Evolutionary conservation across 495 filamentous ascomycete genomes (phyloP), one percentile per base, ranked within the genome.

Genomic region (Cercophora newfieldiana): DNA sequence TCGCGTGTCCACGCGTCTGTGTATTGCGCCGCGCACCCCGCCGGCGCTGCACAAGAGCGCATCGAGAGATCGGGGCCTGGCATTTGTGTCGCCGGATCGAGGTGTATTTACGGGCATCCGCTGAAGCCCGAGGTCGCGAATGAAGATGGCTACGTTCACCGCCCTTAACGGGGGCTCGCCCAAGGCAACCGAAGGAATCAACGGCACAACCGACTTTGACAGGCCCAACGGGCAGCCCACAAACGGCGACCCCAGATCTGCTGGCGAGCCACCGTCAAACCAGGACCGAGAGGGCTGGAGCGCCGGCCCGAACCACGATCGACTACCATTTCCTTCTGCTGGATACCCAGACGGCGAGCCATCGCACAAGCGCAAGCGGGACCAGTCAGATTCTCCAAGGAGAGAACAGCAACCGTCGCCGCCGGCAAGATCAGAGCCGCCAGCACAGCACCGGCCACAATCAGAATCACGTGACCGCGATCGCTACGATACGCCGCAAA

Each of bases 291-390:
- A 79, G 28, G 66, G 66, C 57, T 77, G 77, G 72, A 66, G 71
- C 44, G 68, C 62, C 47, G 67, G 65, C 30, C 61, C 77, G 1
- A 75, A 68, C 33, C 70, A 76, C 63, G 79, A 82, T 19, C 74
- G 78, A 56, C 63, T 73, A 16, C 76, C 74, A 30, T 77, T 76
- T 67, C 74, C 74, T 30, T n/a, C 79, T 16, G 53, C 74, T 19
- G n/a, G 63, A 48, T 79, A 81, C 67, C 56, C 76, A 4, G 78
- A 81, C 19, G 64, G 54, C 18, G 83, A 85, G 59, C 63, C 65
- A 4, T 74, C 78, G 21, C 80, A 85, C 67, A 87, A 87, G 71
- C 81, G 84, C 65, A 87, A 86, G 71, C 78, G 84, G 49, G 83
- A 83, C 50, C 69, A 73, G 14, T 83, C 83, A 31, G 71, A 78